A percentile compares a stretch with the other conserved stretches of the same genome.
Conservation (phyloP, 192 early-diverging fungal species). For the Entomortierella chlamydospora region DNA sequence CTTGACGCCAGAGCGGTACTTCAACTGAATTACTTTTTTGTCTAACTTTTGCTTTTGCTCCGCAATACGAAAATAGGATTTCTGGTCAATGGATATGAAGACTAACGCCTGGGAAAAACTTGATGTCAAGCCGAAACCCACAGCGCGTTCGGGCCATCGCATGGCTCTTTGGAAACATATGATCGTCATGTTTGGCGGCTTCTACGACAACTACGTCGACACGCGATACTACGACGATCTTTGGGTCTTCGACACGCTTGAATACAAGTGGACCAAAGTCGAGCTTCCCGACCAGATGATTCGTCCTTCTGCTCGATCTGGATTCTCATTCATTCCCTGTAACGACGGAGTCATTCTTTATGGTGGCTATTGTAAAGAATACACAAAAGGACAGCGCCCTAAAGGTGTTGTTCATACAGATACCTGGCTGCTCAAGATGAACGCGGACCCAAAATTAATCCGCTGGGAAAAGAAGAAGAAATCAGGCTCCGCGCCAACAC, state of each 20-base stretch:
- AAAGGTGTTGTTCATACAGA: conserved; percentile 67
- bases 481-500: conserved; percentile 55
- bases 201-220: conserved; percentile 58
- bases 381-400: conserved; percentile 70
- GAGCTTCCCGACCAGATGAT: conserved; percentile 51
- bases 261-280: conserved; percentile 61
- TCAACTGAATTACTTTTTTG: background rate
- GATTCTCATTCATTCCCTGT: conserved; percentile 68
- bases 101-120: conserved; percentile 76
- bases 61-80: conserved; percentile 65
- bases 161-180: conserved; percentile 74
- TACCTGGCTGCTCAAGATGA: conserved; percentile 69
- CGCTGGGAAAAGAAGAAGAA: conserved; percentile 75
- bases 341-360: conserved; percentile 70
- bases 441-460: conserved; percentile 62
- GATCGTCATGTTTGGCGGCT: conserved; percentile 75
- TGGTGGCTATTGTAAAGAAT: conserved; percentile 77
- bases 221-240: conserved; percentile 74
- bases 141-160: conserved; percentile 72
- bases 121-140: conserved; percentile 63
- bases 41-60: conserved; percentile 1
- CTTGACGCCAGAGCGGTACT: background rate
- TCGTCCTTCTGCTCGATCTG: conserved; percentile 62
- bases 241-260: conserved; percentile 74
- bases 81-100: conserved; percentile 78